Percentiles rank a stretch among this genome's conserved stretches.
phyloP scores from a whole-genome alignment of 1,284 basidiomycete genomes.

The Thelephora terrestris region DNA sequence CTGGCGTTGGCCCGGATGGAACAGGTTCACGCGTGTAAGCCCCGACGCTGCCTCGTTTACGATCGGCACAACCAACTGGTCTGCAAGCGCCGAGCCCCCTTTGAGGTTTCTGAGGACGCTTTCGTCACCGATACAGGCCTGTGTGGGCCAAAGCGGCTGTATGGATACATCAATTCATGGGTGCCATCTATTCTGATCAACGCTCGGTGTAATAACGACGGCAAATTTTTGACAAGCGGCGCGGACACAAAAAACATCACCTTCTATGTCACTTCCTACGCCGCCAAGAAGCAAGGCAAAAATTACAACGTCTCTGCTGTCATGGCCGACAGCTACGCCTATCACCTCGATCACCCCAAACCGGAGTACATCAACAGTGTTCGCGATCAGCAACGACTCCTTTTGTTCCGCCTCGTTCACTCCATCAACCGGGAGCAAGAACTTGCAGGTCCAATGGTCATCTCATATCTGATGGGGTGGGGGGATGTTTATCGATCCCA shows the following conservation, averaged over 20 bases:
- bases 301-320: constrained; percentile 22
- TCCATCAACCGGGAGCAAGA: constrained; percentile 26
- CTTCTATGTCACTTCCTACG: constrained; percentile 23
- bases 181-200: constrained; percentile 16
- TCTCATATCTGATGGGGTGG: constrained; percentile 27
- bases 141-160: constrained; percentile 15
- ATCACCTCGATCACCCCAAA: constrained; percentile 13
- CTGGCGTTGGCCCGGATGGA: constrained; percentile 12
- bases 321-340: constrained; percentile 19
- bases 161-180: constrained; percentile 21
- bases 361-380: constrained; percentile 8
- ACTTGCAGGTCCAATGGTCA: constrained; percentile 23
- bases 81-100: constrained; percentile 30
- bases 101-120: constrained; percentile 10
- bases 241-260: constrained; percentile 16
- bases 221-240: constrained; percentile 25
- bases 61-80: constrained; percentile 11
- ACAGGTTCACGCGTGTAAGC: constrained; percentile 24
- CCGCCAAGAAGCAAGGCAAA: constrained; percentile 15
- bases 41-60: constrained; percentile 14
- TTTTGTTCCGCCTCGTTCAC: constrained; percentile 19
- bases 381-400: constrained; percentile 12
- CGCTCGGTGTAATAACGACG: constrained; percentile 24
- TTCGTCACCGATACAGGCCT: constrained; percentile 14
- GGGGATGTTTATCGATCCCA: constrained; percentile 25